phyloP scores from a whole-genome alignment of 257 asterid genomes.

The Lycium barbarum region DNA sequence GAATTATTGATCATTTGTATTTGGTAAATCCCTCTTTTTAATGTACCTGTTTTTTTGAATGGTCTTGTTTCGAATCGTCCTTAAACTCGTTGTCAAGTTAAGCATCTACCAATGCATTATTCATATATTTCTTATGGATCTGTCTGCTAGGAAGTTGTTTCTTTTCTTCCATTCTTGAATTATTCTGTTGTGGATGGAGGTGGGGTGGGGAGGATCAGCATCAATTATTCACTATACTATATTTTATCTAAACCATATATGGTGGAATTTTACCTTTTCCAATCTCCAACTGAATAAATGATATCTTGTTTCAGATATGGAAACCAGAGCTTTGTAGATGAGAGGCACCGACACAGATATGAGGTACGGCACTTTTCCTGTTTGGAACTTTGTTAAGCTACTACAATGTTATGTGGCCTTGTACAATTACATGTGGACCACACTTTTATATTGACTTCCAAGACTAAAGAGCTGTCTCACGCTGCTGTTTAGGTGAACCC shows the following conservation, averaged over 20 bases:
- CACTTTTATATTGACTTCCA: neutral
- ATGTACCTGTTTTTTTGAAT: neutral
- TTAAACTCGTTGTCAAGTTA: neutral
- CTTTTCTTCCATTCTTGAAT: neutral
- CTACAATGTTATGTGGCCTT: neutral
- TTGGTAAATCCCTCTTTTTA: neutral
- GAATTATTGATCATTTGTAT: neutral
- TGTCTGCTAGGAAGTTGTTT: constrained; percentile 13
- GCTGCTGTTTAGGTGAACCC: constrained; percentile 50
- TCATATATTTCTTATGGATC: neutral
- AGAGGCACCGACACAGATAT: constrained; percentile 97
- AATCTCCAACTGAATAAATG: neutral
- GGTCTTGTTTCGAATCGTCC: neutral
- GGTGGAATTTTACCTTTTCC: constrained; percentile 13
- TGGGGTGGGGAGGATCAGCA: neutral
- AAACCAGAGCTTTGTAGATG: constrained; percentile 63
- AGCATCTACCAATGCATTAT: neutral
- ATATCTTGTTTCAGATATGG: constrained; percentile 56
- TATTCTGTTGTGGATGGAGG: neutral
- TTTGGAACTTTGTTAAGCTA: neutral
- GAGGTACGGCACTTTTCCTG: constrained; percentile 59
- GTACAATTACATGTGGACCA: neutral
- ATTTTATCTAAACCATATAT: neutral
- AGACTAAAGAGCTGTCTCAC: neutral
- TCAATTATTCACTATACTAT: neutral